Base-by-base conservation (phyloP, 2,329 filamentous ascomycete species). In the Fusarium heterosporum region DNA sequence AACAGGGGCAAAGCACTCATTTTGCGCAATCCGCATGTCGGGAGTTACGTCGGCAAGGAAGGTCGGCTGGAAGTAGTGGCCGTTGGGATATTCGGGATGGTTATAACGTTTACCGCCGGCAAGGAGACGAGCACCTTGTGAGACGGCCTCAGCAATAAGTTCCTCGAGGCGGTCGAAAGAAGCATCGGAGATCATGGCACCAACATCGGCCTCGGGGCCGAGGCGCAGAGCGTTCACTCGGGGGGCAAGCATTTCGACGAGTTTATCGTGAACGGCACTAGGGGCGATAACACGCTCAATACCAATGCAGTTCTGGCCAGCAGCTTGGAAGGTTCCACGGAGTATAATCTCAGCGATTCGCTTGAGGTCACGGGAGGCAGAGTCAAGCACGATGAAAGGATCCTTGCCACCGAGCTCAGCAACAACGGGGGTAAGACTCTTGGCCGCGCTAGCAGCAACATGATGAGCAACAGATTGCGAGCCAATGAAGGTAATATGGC, bases 251-350 rank as follows among this genome's bases (percentile, higher is more conserved):
- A 89, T 83, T 7, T 83, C 78, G 51, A 97, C 81, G 22, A 99
- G 86, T 55, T 83, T 83, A 64, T 91, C 84, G 81, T 98, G 97
- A 50, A 92, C 84, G n/a, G 81, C 82, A 2, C 93, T 90, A 16
- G 92, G 85, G 25, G 91, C 93, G 70, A 98, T 90, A 74, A 98
- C 90, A 55, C 96, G 91, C 81, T 99, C 96, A 70, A 97, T 95
- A 55, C 96, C 96, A 75, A 99, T 95, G 79, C 96, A 99, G 81
- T 99, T 99, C 78, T 99, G 96, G 2, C 96, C 96, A 16, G 93
- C 90, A 50, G 93, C 93, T 79, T 99, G 96, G 80, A 98, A 99
- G 11, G 93, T 93, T 51, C 95, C 96, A 52, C 96, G 89, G 81
- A 99, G 90, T 64, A 98, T 87, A 66, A 96, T 91, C 64, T 93